Evolutionary conservation across 371 early-diverging fungal species (phyloP), one percentile per base, ranked within the genome.

Genomic region (Mortierella sp.): DNA sequence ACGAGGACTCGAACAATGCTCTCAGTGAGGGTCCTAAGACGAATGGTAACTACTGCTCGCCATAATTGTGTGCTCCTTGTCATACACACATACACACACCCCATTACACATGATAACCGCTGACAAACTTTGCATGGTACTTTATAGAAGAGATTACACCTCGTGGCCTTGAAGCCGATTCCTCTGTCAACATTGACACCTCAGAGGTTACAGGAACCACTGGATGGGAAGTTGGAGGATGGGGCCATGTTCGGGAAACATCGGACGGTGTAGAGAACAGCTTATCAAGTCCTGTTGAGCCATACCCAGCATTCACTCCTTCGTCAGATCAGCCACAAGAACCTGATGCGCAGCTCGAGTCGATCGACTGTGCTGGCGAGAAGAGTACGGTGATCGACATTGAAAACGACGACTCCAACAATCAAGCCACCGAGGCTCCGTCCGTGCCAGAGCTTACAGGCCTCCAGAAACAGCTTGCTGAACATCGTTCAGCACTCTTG

Each of bases 151-250:
- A n/a, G n/a, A n/a, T n/a, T n/a, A n/a, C n/a, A n/a, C n/a, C n/a
- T n/a, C n/a, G n/a, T n/a, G n/a, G n/a, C n/a, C n/a, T n/a, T n/a
- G n/a, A n/a, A n/a, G n/a, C n/a, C n/a, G n/a, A n/a, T n/a, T n/a
- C n/a, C n/a, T n/a, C n/a, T n/a, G n/a, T n/a, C n/a, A n/a, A n/a
- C n/a, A n/a, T n/a, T 12, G 57, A 43, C 7, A 48, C 12, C 17
- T 13, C 22, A 7, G 52, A 34, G 5, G 50, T 46, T 25, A 56
- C 47, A 14, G 66, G 72, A 21, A 61, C 62, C 3, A 71, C 66
- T 1, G 72, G 66, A 7, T 71, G 72, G 72, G 72, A 71, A 37
- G 37, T 66, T 6, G 66, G 72, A 22, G 72, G 72, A 14, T 66
- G 72, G 72, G 50, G 41, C 6, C 72, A 71, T 46, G 25, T 41